Base-by-base conservation (phyloP, 257 asterid genomes). In the Rubia yunnanensis region DNA sequence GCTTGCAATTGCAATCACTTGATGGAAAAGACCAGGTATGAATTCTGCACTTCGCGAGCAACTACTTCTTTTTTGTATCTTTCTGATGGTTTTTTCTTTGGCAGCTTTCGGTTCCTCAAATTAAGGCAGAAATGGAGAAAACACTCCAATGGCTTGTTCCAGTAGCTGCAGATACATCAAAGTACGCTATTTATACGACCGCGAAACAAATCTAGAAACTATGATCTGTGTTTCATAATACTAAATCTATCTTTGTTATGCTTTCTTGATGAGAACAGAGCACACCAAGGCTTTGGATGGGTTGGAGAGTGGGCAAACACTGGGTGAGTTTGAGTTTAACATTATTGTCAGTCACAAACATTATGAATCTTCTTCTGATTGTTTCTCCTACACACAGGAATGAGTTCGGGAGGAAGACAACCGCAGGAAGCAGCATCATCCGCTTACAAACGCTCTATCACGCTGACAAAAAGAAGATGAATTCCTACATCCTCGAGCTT, bases 201-300 rank as follows among this genome's bases (percentile, higher is more conserved):
- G 8, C 5, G 8, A 15, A 44, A 2, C n/a, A 44, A 44, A 0
- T 6, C 52, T 44, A 44, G 5, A 44, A 44, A 44, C 52, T 44
- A 39, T 1, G 0, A 10, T 39, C 48, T 39, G 13, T 17, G 3
- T 44, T 44, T 15, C 7, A 44, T 15, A 30, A 73, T 67, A 67
- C 74, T 61, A 52, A 61, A 68, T 62, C 52, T 60, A 72, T 65
- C 56, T 20, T 67, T 35, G 10, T 68, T 35, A n/a, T 28, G 46
- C 7, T 17, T 24, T 62, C 35, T 60, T 34, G 0, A 65, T 71
- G 66, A 27, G 65, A 78, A 54, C 95, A 94, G 99, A 68, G 92
- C 95, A 65, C 99, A 94, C 77, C 99, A 94, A 69, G 99, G 99
- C 60, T 94, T 94, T 26, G 99, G 99, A 77, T 94, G 99, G 99